These are phyloP conservation scores for Elsinoe batatas DNA, from an alignment of 2,329 filamentous ascomycete species.

Conservation along the genomic window DNA sequence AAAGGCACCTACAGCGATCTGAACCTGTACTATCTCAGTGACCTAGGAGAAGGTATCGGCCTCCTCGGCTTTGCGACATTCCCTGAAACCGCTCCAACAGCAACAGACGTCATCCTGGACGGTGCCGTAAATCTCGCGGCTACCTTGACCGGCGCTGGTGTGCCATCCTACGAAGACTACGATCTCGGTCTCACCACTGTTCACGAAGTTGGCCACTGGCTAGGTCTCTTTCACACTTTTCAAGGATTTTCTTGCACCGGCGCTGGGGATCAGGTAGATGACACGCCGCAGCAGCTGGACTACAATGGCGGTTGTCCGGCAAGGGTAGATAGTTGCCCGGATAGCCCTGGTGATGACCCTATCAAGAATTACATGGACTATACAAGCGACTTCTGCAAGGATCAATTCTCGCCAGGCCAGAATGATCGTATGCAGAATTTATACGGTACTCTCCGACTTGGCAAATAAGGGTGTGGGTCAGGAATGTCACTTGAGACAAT, in stretches of 20 bases:
- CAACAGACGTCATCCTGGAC: constrained; percentile 31
- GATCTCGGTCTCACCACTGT: constrained; percentile 34
- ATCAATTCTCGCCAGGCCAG: neutral
- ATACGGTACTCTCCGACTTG: neutral
- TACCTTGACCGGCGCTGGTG: constrained; percentile 40
- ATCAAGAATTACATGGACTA: constrained; percentile 46
- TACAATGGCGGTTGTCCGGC: constrained; percentile 42
- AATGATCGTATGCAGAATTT: neutral
- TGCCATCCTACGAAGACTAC: constrained; percentile 37
- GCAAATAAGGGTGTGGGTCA: neutral
- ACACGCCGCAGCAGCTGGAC: constrained; percentile 25
- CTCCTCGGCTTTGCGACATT: constrained; percentile 23
- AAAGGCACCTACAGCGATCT: constrained; percentile 43
- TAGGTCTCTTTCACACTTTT: constrained; percentile 36
- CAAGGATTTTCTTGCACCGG: constrained; percentile 33
- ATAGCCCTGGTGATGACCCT: constrained; percentile 34
- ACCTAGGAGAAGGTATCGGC: constrained; percentile 28
- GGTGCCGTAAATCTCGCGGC: constrained; percentile 46
- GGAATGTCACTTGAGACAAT: no score
- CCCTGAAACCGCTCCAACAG: constrained; percentile 9
- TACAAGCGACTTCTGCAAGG: neutral
- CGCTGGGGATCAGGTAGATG: constrained; percentile 32
- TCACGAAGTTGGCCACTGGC: constrained; percentile 35
- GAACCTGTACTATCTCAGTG: constrained; percentile 49
- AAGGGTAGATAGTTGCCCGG: constrained; percentile 39